Conservation (phyloP, 805 yeast genomes). For the Kodamaea kaohsiungensis region DNA sequence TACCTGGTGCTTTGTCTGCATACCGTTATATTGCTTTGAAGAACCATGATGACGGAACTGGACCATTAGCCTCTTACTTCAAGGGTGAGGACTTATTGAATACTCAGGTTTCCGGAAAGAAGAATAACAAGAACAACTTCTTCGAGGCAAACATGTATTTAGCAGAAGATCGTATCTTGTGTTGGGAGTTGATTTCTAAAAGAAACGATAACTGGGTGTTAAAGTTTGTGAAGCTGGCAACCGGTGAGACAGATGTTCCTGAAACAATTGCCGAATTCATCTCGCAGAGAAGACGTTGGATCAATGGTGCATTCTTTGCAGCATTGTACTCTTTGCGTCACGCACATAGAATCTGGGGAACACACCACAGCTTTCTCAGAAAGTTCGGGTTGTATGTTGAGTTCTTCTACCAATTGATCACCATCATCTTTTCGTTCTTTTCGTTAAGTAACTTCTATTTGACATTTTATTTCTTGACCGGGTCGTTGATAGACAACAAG, state of each 20-base stretch:
- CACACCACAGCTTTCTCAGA: conserved; percentile 23
- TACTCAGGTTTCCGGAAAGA: conserved; percentile 20
- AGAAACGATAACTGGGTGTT: conserved; percentile 29
- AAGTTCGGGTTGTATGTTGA: conserved; percentile 27
- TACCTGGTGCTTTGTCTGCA: conserved; percentile 96
- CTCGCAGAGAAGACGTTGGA: conserved; percentile 32
- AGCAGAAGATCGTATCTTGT: conserved; percentile 31
- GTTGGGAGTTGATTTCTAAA: conserved; percentile 32
- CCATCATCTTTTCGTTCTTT: conserved; percentile 24
- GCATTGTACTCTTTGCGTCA: conserved; percentile 28
- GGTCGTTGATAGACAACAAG: conserved; percentile 58
- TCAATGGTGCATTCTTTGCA: conserved; percentile 32
- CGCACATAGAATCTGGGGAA: conserved; percentile 25
- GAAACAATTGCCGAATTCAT: conserved; percentile 27
- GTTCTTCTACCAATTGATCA: conserved; percentile 24
- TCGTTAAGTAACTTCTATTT: conserved; percentile 30
- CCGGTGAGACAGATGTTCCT: conserved; percentile 33
- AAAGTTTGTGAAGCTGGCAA: conserved; percentile 31
- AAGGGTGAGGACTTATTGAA: conserved; percentile 69
- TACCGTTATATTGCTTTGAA: conserved; percentile 85
- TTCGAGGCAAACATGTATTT: conserved; percentile 74
- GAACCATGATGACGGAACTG: conserved; percentile 87
- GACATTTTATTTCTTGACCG: conserved; percentile 52
- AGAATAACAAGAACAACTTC: conserved; percentile 62
- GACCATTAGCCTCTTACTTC: conserved; percentile 87